Conservation (phyloP, 495 filamentous ascomycete genomes). For the Trichodelitschia bisporula region DNA sequence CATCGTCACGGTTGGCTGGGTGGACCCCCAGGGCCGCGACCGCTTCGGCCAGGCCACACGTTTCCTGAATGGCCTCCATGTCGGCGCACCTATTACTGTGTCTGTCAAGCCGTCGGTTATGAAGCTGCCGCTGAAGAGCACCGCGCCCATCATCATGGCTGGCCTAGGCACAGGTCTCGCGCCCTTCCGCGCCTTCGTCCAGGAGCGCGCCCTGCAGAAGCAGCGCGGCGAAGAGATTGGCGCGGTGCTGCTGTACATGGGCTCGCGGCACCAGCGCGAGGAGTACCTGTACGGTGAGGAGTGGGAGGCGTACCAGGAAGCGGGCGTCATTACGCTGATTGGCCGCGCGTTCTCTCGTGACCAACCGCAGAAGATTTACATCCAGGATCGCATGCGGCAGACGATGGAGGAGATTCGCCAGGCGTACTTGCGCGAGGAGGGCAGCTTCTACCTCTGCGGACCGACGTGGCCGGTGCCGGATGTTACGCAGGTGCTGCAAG, state of each 20-base stretch:
- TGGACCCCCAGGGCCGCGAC: slow-evolving; percentile 64
- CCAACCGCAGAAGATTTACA: slow-evolving; percentile 96
- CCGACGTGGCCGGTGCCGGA: slow-evolving; percentile 99
- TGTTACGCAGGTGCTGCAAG: slow-evolving; percentile 78
- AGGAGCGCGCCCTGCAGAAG: slow-evolving; percentile 94
- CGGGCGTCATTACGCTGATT: slow-evolving; percentile 82
- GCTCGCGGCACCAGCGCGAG: slow-evolving; percentile 86
- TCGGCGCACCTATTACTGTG: slow-evolving; percentile 59
- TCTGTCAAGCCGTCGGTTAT: slow-evolving; percentile 94
- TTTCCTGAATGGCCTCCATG: slow-evolving; percentile 49
- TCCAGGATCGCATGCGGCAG: slow-evolving; percentile 93
- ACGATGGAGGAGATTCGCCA: slow-evolving; percentile 62
- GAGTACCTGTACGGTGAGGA: slow-evolving; percentile 98
- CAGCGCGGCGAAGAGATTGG: slow-evolving; percentile 86
- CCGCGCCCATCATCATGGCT: slow-evolving; percentile 91
- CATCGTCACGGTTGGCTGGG: slow-evolving; percentile 95
- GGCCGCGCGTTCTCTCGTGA: slow-evolving; percentile 91
- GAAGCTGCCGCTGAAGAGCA: slow-evolving; percentile 74
- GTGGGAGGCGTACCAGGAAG: slow-evolving; percentile 94
- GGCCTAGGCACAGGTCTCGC: slow-evolving; percentile 95
- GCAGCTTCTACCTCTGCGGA: slow-evolving; percentile 88
- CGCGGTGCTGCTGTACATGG: slow-evolving; percentile 84
- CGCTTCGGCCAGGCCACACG: slow-evolving; percentile 82
- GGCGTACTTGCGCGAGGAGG: slow-evolving; percentile 71
- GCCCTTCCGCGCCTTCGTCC: slow-evolving; percentile 92